Evolutionary conservation across 2,329 filamentous ascomycete genomes (phyloP).

Genomic region (Bipolaris gigantea): DNA sequence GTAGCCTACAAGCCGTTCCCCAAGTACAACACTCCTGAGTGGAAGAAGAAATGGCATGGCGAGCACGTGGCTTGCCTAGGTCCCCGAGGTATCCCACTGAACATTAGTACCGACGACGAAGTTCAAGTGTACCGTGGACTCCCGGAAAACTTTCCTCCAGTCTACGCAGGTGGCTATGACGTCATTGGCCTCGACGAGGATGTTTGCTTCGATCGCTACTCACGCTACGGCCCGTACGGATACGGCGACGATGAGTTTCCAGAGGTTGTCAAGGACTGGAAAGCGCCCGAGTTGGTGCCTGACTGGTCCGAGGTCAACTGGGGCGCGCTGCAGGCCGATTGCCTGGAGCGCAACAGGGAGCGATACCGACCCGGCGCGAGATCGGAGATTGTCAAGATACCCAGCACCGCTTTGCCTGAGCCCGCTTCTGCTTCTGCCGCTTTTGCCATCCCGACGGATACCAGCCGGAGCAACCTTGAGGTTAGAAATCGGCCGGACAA

Average conservation of each 20-base stretch:
- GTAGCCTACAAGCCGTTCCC: slow-evolving; percentile 72
- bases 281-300: slow-evolving; percentile 42
- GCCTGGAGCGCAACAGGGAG: slow-evolving; percentile 65
- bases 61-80: slow-evolving; percentile 66
- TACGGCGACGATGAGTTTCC: slow-evolving; percentile 54
- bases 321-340: slow-evolving; percentile 70
- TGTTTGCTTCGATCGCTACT: slow-evolving; percentile 65
- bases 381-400: slow-evolving; percentile 36
- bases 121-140: slow-evolving; percentile 63
- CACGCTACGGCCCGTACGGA: slow-evolving; percentile 60
- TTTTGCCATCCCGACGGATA: slow-evolving; percentile 34
- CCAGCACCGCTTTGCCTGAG: slow-evolving; percentile 32
- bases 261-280: slow-evolving; percentile 52
- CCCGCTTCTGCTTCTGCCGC: slow-evolving; percentile 32
- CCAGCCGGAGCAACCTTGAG: slow-evolving; percentile 34
- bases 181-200: slow-evolving; percentile 50
- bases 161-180: slow-evolving; percentile 44
- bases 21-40: slow-evolving; percentile 65
- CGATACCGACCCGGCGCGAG: slow-evolving; percentile 57
- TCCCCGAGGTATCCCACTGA: slow-evolving; percentile 55
- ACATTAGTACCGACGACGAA: slow-evolving; percentile 62
- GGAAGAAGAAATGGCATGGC: slow-evolving; percentile 61
- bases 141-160: slow-evolving; percentile 50
- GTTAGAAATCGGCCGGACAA: slow-evolving; percentile 22
- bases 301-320: slow-evolving; percentile 70